Evolutionary conservation across 768 basidiomycete species (phyloP), one percentile per base, ranked within the genome.

Genomic region (Hydnomerulius pinastri): DNA sequence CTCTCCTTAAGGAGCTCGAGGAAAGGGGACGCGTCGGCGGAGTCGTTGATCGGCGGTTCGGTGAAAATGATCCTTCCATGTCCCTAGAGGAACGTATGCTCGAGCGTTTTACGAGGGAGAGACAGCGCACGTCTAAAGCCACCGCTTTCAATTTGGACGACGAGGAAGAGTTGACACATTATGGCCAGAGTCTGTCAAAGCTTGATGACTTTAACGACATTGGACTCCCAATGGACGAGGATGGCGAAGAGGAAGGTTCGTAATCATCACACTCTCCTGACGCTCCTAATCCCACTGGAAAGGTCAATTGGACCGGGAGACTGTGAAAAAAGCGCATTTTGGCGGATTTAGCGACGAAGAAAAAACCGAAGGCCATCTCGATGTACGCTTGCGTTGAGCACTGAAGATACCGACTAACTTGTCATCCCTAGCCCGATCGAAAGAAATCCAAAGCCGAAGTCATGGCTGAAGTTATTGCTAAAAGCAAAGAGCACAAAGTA

Each of bases 381-480:
- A 66, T 74, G 54, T 41, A 11, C 46, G 69, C 18, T 2, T 27
- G 42, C 36, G n/a, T 46, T 12, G 17, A 1, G 4, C 1, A 15
- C 41, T 3, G 33, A 42, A n/a, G 28, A 25, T 18, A 32, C 39
- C 28, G 9, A n/a, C 41, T 29, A 28, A 48, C 30, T 48, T 44
- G 40, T 45, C 12, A 51, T 39, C n/a, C 35, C 41, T 60, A 94
- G 90, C 87, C 87, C 7, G 81, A 81, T 39, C 76, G 85, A 51
- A 97, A 96, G 71, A 96, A 91, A 71, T 83, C 86, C 4, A 97
- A 96, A 70, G 87, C 90, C 2, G 95, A 99, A 63, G 91, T 98
- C 53, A 98, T 99, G 97, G 83, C 90, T 0, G 97, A 99, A 67
- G 90, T 99, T 28, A 92, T 99, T 38, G 90, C 92, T 1, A 99